Evolutionary conservation across 2,329 filamentous ascomycete genomes (phyloP), one percentile per base, ranked within the genome.

Genomic region (Trichocomaceae sp.): DNA sequence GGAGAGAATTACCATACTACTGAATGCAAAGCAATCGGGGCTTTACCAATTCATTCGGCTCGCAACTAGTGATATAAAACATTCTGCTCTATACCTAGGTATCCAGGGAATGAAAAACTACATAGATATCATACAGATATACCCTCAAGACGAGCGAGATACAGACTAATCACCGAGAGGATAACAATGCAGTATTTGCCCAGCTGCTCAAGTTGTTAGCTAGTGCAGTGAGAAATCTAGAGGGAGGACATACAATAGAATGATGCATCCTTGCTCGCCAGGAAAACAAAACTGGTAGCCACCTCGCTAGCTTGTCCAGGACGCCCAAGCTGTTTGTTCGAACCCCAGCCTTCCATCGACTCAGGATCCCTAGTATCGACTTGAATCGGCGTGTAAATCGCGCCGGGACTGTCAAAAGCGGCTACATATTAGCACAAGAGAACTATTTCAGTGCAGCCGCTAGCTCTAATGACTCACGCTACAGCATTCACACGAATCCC

Each of bases 401-500:
- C 62, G 15, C 67, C 68, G 15, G 68, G 66, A 0, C 68, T 71
- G 33, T 17, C 20, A 23, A 15, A 6, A 33, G 20, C 55, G 13
- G 52, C 45, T 37, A n/a, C n/a, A n/a, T n/a, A 7, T 45, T 29
- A 46, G 12, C 41, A 50, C 3, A 48, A 8, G 26, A 29, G 26
- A n/a, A 8, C 4, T 52, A 2, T 26, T 8, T 44, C 44, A 9
- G 17, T 9, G 8, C 1, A 15, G 10, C 26, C 26, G 26, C 26
- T 26, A 7, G 3, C 3, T 29, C 29, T 20, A 19, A 17, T n/a
- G 7, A 19, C 17, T 19, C 23, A 72, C 70, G 70, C 69, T 19
- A 74, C 70, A 50, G 66, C 67, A 62, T 75, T 83, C 42, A 83
- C 79, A 2, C 79, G 70, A 53, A 84, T 83, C 2, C 81, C 82